phyloP scores from a whole-genome alignment of 2,329 filamentous ascomycete species.

The Grosmannia penicillata region DNA sequence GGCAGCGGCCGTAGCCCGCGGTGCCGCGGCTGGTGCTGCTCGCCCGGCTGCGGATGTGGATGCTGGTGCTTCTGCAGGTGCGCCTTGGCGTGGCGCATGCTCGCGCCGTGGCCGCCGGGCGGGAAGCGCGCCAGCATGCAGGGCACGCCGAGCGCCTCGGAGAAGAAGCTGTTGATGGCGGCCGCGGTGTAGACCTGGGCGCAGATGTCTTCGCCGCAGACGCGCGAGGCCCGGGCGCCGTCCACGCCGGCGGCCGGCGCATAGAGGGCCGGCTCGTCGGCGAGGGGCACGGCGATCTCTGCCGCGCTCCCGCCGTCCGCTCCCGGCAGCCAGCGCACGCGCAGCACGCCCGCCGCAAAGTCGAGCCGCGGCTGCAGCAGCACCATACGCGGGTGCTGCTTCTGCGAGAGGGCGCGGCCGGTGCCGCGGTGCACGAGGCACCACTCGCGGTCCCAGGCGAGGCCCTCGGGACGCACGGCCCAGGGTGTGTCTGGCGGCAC shows the following conservation, averaged over 20 bases:
- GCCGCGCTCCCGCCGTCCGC: slow-evolving; percentile 9
- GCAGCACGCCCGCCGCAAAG: slow-evolving; percentile 49
- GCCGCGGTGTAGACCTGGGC: slow-evolving; percentile 55
- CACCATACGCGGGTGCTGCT: slow-evolving; percentile 76
- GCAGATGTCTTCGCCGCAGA: slow-evolving; percentile 69
- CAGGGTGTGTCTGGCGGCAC: slow-evolving; percentile 51
- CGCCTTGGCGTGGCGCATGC: slow-evolving; percentile 56
- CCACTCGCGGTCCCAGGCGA: slow-evolving; percentile 95
- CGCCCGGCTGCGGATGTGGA: slow-evolving; percentile 13
- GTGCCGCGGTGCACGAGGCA: slow-evolving; percentile 82
- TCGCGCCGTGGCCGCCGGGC: slow-evolving; percentile 41
- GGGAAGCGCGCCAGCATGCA: slow-evolving; percentile 80
- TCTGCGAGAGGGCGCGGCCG: slow-evolving; percentile 74
- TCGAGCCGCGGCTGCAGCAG: slow-evolving; percentile 65
- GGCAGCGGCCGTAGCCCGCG: slow-evolving; percentile 17
- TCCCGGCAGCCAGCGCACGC: slow-evolving; percentile 40
- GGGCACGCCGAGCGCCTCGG: slow-evolving; percentile 55
- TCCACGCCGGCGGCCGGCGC: slow-evolving; percentile 17
- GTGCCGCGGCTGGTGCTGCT: slow-evolving; percentile 44
- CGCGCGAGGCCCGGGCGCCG: slow-evolving; percentile 37
- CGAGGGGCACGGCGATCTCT: slow-evolving; percentile 44
- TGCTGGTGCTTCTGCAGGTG: slow-evolving; percentile 47
- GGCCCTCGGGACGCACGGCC: slow-evolving; percentile 67
- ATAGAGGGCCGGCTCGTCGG: slow-evolving; percentile 48
- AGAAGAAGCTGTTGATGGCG: slow-evolving; percentile 63